Base-by-base conservation (phyloP, 345 rosid species). In the Durio zibethinus region DNA sequence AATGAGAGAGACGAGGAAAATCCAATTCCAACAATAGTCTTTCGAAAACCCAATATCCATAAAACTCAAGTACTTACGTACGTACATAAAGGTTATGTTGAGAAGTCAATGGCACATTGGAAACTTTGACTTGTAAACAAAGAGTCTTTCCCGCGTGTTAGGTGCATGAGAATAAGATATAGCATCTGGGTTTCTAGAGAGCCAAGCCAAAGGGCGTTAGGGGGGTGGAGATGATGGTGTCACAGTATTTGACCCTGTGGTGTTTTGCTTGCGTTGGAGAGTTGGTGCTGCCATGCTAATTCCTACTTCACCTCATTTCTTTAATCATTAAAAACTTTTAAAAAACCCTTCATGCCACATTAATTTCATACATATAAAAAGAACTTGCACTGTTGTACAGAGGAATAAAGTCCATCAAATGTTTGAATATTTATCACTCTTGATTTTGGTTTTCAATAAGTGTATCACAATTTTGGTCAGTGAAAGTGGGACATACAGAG, bases 161-260 rank as follows among this genome's bases (percentile, higher is more conserved):
- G 85, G 82, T 76, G 16, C 2, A 16, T n/a, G 75, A 21, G 75
- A 77, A 3, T 67, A 14, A 6, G 9, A 10, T 31, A 9, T 31
- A 5, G 50, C 29, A 56, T 10, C 29, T 5, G 47, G 66, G n/a
- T 33, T 48, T 54, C 45, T 45, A 38, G 47, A 71, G 48, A 21
- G 15, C 33, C 18, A 31, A 18, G 10, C 52, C 35, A 33, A 10
- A n/a, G 20, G 57, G 56, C n/a, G 6, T 7, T 23, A 35, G 21
- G 21, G n/a, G 43, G 50, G 14, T 29, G 71, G 72, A 12, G 48
- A 40, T 50, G 80, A 67, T 80, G 76, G 79, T 78, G 85, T 85
- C 87, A 85, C 6, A 47, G 54, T 60, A 67, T 80, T 82, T 85
- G 87, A 85, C 87, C 81, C 57, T 35, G 1, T 15, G 67, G 68